Evolutionary conservation across 768 basidiomycete genomes (phyloP).

Genomic region (Lyophyllum shimeji): DNA sequence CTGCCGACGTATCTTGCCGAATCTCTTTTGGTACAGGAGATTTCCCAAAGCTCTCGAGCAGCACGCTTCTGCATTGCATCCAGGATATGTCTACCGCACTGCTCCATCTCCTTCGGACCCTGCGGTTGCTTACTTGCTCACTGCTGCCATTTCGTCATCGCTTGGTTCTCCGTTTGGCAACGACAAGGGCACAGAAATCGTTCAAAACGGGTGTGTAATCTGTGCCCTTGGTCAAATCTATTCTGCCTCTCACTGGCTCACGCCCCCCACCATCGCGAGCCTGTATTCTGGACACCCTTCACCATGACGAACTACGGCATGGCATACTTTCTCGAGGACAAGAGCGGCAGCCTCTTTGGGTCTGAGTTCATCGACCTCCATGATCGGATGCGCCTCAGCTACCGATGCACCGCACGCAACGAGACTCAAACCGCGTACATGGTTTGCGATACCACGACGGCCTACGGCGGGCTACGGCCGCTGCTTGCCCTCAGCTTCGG

Average conservation of each 20-base stretch:
- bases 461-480: constrained; percentile 32
- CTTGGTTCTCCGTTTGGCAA: constrained; percentile 12
- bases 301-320: constrained; percentile 51
- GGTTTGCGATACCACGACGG: constrained; percentile 44
- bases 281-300: neutral
- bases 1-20: constrained; percentile 10
- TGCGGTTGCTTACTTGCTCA: neutral
- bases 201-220: neutral
- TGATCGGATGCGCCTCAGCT: constrained; percentile 52
- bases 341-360: constrained; percentile 48
- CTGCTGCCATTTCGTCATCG: neutral
- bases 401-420: constrained; percentile 48
- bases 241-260: neutral
- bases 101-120: neutral
- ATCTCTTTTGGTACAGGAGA: neutral
- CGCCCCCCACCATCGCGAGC: neutral
- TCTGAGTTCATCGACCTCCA: constrained; percentile 65
- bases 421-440: constrained; percentile 46
- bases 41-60: neutral
- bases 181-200: neutral
- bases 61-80: neutral
- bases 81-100: neutral
- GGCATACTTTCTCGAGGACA: constrained; percentile 67
- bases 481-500: constrained; percentile 54
- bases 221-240: neutral